Conservation (phyloP, 2,329 filamentous ascomycete species). For the Phyllosticta paracitricarpa region DNA sequence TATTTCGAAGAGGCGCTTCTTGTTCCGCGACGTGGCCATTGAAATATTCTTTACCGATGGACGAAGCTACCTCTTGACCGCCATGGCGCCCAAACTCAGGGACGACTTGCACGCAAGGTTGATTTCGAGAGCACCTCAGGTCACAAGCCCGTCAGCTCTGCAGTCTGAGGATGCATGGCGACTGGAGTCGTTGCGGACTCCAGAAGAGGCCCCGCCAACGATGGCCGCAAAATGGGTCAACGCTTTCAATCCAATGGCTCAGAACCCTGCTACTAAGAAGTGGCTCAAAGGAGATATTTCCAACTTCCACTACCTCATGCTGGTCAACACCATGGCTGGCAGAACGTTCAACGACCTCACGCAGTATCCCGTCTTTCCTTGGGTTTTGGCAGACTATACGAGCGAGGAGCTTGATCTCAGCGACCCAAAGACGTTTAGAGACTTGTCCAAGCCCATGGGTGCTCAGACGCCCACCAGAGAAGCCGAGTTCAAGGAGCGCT, state of each 20-base stretch:
- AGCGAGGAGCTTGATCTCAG: constrained; percentile 84
- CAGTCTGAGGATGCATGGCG: constrained; percentile 87
- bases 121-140: constrained; percentile 68
- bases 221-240: constrained; percentile 85
- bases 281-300: constrained; percentile 95
- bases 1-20: constrained; percentile 86
- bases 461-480: constrained; percentile 72
- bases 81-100: constrained; percentile 60
- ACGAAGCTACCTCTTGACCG: constrained; percentile 84
- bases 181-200: constrained; percentile 68
- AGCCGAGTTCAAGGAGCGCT: constrained; percentile 70
- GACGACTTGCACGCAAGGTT: constrained; percentile 76
- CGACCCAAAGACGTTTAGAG: constrained; percentile 76
- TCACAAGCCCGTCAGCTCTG: constrained; percentile 57
- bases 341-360: constrained; percentile 96
- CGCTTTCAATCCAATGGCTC: constrained; percentile 75
- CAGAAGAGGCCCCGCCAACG: constrained; percentile 52
- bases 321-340: constrained; percentile 94
- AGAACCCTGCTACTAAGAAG: constrained; percentile 74
- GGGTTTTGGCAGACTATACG: constrained; percentile 92
- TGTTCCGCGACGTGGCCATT: constrained; percentile 93
- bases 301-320: constrained; percentile 98
- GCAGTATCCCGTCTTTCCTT: constrained; percentile 96
- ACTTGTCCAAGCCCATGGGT: constrained; percentile 93
- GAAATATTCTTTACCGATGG: constrained; percentile 97